Conservation (phyloP, 495 filamentous ascomycete genomes). For the Xylaria longipes region DNA sequence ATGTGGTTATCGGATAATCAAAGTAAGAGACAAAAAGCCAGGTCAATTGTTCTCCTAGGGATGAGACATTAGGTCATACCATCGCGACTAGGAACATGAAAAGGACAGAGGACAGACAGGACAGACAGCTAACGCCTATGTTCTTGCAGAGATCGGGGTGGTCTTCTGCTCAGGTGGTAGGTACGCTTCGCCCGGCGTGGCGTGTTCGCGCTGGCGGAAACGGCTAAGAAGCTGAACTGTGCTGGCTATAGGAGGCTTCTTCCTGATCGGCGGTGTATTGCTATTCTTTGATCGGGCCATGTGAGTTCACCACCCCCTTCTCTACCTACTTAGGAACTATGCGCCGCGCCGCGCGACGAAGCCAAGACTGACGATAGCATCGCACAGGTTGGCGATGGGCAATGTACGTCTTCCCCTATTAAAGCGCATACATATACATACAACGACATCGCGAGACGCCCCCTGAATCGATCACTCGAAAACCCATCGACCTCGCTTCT, state of each 20-base stretch:
- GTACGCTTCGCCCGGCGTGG: conserved; percentile 45
- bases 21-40: conserved; percentile 62
- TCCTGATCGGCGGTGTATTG: conserved; percentile 89
- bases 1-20: conserved; percentile 98
- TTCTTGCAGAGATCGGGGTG: conserved; percentile 81
- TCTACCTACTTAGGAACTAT: conserved; percentile 8
- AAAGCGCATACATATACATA: background rate
- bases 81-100: background rate
- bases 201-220: conserved; percentile 29
- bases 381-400: conserved; percentile 81
- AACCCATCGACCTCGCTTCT: conserved; percentile 5
- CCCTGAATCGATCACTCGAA: background rate
- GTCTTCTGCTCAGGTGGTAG: conserved; percentile 95
- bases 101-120: conserved; percentile 2
- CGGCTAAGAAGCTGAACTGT: conserved; percentile 23
- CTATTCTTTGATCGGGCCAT: conserved; percentile 98
- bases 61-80: background rate
- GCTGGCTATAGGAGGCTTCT: conserved; percentile 73
- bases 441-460: background rate
- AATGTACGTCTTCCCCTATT: conserved; percentile 60
- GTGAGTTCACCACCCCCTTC: conserved; percentile 69
- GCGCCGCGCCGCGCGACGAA: background rate
- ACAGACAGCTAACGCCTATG: conserved; percentile 13
- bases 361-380: conserved; percentile 10
- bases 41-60: background rate